Evolutionary conservation across 78 protist species (phyloP).

Genomic region (Cyanophora paradoxa): DNA sequence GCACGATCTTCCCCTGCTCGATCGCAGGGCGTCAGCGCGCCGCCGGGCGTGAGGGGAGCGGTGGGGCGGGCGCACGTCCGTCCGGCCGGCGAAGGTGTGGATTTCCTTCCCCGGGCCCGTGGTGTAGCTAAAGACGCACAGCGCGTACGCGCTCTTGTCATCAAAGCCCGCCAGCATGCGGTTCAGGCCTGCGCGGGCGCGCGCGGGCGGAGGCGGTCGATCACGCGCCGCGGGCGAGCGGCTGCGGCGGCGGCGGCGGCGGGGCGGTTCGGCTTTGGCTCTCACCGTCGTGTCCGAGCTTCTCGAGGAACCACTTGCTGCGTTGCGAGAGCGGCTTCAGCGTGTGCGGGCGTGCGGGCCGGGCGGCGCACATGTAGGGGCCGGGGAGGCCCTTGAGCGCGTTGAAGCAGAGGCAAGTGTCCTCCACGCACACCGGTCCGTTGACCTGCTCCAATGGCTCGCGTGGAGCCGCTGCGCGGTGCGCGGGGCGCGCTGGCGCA

Average conservation of each 20-base stretch:
- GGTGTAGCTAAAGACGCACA: conserved; percentile 73
- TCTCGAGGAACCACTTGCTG: conserved; percentile 92
- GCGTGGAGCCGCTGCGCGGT: too few species aligned
- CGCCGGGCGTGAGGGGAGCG: not conserved
- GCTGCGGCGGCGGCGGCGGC: too few species aligned
- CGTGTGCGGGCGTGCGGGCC: too few species aligned
- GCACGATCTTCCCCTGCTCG: conserved; percentile 64
- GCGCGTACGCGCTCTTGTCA: conserved; percentile 88
- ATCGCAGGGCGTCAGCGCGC: not conserved
- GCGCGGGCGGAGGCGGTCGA: too few species aligned
- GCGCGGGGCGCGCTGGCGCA: too few species aligned
- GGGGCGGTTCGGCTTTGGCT: not conserved
- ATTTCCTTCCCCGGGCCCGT: not conserved
- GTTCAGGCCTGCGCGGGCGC: conserved; percentile 74
- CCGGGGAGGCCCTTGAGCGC: conserved; percentile 93
- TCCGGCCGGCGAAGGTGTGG: not conserved
- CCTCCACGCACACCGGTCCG: conserved; percentile 88
- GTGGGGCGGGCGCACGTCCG: too few species aligned
- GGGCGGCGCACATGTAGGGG: conserved; percentile 56
- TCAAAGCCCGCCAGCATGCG: conserved; percentile 71
- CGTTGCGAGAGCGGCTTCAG: too few species aligned
- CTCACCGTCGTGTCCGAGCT: conserved; percentile 70
- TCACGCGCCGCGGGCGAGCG: too few species aligned
- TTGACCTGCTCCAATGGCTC: conserved; percentile 28
- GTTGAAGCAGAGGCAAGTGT: conserved; percentile 92